Conservation (phyloP, 352 stramenopile genomes). For the Phytophthora sp. region DNA sequence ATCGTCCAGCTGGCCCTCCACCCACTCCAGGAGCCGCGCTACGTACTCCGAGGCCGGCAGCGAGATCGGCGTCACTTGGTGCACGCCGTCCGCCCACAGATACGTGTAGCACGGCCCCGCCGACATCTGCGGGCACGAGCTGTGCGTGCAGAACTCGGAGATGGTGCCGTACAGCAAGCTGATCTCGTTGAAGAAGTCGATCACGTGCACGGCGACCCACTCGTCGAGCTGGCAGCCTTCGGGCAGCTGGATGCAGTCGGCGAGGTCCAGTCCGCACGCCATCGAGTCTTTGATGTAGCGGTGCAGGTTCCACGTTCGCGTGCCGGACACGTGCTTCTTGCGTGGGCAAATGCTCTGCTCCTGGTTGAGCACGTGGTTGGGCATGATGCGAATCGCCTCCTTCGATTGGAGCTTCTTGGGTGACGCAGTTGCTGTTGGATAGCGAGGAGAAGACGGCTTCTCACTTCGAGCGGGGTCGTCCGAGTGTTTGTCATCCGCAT, state of each 20-base stretch:
- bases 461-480: conserved; percentile 20
- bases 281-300: conserved; percentile 76
- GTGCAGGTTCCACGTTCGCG: conserved; percentile 72
- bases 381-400: conserved; percentile 37
- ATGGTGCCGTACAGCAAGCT: conserved; percentile 91
- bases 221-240: conserved; percentile 67
- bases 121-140: conserved; percentile 74
- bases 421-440: conserved; percentile 11
- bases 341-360: conserved; percentile 57
- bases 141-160: conserved; percentile 76
- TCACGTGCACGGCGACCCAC: conserved; percentile 76
- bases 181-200: conserved; percentile 96
- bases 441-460: conserved; percentile 25
- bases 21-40: conserved; percentile 84
- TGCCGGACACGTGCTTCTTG: conserved; percentile 63
- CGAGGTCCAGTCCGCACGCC: conserved; percentile 55
- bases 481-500: conserved; percentile 13
- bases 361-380: conserved; percentile 60
- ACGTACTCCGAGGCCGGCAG: conserved; percentile 88
- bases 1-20: conserved; percentile 87
- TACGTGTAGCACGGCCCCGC: conserved; percentile 89
- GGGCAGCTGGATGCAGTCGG: conserved; percentile 69
- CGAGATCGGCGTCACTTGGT: conserved; percentile 52
- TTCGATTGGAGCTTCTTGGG: conserved; percentile 11
- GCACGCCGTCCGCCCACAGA: conserved; percentile 77